Percentiles rank a stretch among this genome's conserved stretches.
phyloP scores from a whole-genome alignment of 78 protist genomes.

The Thecamonas trahens region DNA sequence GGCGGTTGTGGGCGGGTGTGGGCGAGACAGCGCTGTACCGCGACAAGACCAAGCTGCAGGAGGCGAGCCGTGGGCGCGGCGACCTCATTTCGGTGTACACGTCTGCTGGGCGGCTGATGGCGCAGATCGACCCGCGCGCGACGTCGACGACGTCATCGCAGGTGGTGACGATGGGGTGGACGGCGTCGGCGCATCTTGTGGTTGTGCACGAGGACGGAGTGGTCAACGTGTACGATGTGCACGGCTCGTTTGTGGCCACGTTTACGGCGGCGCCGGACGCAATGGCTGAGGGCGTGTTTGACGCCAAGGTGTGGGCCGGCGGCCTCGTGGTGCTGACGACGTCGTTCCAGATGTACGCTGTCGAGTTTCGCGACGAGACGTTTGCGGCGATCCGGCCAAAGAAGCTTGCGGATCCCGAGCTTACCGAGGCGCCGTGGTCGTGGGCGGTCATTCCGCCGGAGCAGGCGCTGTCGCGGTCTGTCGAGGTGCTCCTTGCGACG shows the following conservation, averaged over 20 bases:
- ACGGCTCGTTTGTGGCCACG: not conserved
- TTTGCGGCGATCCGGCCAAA: not conserved
- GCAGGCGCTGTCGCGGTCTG: not conserved
- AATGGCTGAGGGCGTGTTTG: not conserved
- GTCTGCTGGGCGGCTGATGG: not conserved
- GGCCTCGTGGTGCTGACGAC: conserved; percentile 3
- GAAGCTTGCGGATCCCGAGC: not conserved
- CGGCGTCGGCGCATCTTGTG: not conserved
- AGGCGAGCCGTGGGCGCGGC: not conserved
- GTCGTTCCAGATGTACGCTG: not conserved
- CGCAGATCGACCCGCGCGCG: not conserved
- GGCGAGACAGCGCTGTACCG: not conserved
- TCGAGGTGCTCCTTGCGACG: conserved; percentile 15
- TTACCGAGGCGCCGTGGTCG: not conserved
- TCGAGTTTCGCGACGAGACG: not conserved
- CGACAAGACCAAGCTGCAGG: not conserved
- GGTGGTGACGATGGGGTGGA: conserved; percentile 21
- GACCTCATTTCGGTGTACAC: not conserved
- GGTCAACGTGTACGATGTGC: not conserved
- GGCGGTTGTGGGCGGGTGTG: not conserved
- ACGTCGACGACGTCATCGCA: not conserved
- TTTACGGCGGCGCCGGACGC: not conserved
- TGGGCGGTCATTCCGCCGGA: conserved; percentile 7
- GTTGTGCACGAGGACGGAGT: conserved; percentile 6
- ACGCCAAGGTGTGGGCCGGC: not conserved